Base-by-base conservation (phyloP, 2,329 filamentous ascomycete species). In the Daldinia sp. region DNA sequence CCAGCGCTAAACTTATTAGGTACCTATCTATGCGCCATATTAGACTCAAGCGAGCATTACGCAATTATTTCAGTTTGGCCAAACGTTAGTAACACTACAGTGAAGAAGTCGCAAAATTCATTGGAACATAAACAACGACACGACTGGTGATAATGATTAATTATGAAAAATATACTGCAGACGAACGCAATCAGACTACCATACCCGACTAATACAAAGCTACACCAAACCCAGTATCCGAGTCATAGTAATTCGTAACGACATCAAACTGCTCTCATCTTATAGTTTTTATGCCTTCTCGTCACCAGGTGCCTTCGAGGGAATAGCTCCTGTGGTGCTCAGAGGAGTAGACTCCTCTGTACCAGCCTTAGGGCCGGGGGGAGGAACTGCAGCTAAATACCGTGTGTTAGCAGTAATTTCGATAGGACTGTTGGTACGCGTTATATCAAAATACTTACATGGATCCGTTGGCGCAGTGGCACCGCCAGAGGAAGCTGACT, bases 261-360 rank as follows among this genome's bases (percentile, higher is more conserved):
- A 41, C 48, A 60, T 67, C 42, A 60, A 9, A 57, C 44, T 60
- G 28, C 28, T 35, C 28, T 51, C 15, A 62, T 58, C 15, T 23
- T 39, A 20, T 28, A 39, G 2, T 13, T 18, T 20, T 63, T 69
- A 75, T 50, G 69, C 61, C 65, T 77, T 76, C 71, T 75, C 75
- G 28, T 67, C 68, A 26, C 73, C 74, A 9, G 72, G 72, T 12
- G 61, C 72, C 63, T 74, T 75, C n/a, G 74, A 41, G n/a, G 73
- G 74, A 23, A 74, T 69, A 30, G 69, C 72, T 28, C 60, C 72
- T 4, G 74, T 76, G 9, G 74, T 58, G n/a, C 60, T 61, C 23
- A 76, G 51, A 13, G 75, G 75, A 4, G 73, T 74, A n/a, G 74
- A 75, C 50, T 75, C 72, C 30, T 63, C 58, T 3, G 74, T 75